A percentile compares a stretch with the other conserved stretches of the same genome.
Conservation (phyloP, 139 green algal species). For the Micromonas commoda region DNA sequence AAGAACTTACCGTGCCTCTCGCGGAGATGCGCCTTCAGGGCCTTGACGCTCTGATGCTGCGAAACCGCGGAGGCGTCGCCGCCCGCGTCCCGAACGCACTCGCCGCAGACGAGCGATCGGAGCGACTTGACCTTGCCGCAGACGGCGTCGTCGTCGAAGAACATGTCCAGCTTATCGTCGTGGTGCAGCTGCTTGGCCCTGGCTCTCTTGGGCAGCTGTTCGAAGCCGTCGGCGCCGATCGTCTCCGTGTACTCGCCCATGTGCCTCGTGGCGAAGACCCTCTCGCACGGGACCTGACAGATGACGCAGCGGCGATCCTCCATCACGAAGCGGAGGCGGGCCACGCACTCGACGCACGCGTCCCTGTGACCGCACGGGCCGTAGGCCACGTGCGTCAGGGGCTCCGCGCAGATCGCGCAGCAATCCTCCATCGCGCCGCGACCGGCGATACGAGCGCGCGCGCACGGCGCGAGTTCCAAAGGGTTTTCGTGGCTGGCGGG, state of each 20-base stretch:
- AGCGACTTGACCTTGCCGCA: background rate
- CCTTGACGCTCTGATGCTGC: slow-evolving; percentile 24
- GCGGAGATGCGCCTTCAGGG: slow-evolving; percentile 61
- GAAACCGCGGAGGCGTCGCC: too few relatives aligned
- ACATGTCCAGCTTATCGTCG: slow-evolving; percentile 5
- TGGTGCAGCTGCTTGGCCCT: background rate
- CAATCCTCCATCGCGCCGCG: slow-evolving; percentile 49
- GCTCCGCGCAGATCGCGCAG: slow-evolving; percentile 82
- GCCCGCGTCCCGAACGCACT: background rate
- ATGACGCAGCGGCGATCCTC: slow-evolving; percentile 76
- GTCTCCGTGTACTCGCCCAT: slow-evolving; percentile 65
- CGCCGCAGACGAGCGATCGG: background rate
- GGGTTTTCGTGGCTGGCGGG: too few relatives aligned
- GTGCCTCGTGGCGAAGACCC: slow-evolving; percentile 66
- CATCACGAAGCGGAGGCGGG: slow-evolving; percentile 72
- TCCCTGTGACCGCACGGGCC: slow-evolving; percentile 82
- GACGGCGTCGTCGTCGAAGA: slow-evolving; percentile 3
- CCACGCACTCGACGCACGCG: slow-evolving; percentile 65
- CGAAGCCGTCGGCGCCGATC: background rate
- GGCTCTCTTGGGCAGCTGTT: background rate
- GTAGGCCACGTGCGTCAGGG: slow-evolving; percentile 69
- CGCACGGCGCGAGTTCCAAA: too few relatives aligned
- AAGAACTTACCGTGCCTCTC: slow-evolving; percentile 59
- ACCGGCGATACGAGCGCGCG: too few relatives aligned
- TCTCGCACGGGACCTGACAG: slow-evolving; percentile 57